Evolutionary conservation across 2,329 filamentous ascomycete species (phyloP).

Genomic region (Sphaerulina vaccinii): DNA sequence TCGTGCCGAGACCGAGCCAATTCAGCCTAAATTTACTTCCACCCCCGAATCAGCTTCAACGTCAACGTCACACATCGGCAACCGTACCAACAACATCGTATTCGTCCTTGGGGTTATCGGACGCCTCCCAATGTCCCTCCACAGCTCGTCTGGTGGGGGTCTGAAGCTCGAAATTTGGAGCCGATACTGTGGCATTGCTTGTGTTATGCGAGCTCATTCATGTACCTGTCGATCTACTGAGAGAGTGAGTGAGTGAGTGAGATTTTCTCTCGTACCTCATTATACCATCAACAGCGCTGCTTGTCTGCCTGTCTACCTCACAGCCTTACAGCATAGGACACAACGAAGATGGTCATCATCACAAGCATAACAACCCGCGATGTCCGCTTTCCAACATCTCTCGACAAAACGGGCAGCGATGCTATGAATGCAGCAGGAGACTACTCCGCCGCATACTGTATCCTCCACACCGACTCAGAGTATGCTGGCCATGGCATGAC

Average conservation of each 20-base stretch:
- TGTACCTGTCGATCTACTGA: constrained; percentile 13
- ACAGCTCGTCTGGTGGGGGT: neutral
- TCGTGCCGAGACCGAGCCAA: neutral
- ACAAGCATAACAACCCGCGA: constrained; percentile 48
- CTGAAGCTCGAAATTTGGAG: constrained; percentile 3
- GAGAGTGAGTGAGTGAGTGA: constrained; percentile 1
- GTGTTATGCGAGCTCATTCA: constrained; percentile 4
- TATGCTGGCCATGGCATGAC: constrained; percentile 75
- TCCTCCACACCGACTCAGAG: constrained; percentile 74
- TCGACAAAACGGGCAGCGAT: constrained; percentile 94
- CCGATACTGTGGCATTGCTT: constrained; percentile 17
- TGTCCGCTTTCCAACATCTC: constrained; percentile 66
- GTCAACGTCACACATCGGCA: constrained; percentile 11
- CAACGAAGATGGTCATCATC: constrained; percentile 46
- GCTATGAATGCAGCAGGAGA: constrained; percentile 94
- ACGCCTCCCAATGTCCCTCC: constrained; percentile 1
- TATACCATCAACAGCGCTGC: neutral
- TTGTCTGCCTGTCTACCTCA: no score
- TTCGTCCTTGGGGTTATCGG: neutral
- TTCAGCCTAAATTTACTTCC: constrained; percentile 1
- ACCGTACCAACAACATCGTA: neutral
- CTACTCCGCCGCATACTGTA: constrained; percentile 93
- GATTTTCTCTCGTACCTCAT: neutral
- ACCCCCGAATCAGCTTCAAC: no score
- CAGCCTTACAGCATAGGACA: no score